A percentile compares a stretch with the other conserved stretches of the same genome.
Evolutionary conservation across 2,329 filamentous ascomycete genomes (phyloP).

Genomic region (Berkeleyomyces basicola): DNA sequence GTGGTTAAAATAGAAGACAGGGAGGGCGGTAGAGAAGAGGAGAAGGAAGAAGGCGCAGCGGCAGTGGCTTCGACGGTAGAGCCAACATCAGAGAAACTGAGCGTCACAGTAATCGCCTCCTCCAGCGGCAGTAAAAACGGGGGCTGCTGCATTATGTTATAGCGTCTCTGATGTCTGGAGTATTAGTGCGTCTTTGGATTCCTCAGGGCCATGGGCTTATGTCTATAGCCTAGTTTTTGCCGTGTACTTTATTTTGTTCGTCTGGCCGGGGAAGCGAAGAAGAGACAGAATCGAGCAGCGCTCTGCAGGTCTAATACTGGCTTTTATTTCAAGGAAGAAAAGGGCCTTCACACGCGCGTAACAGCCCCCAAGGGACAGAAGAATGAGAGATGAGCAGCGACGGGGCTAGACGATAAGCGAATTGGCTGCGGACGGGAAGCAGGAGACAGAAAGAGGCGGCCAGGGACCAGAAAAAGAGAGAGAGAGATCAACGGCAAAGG

Average conservation of each 20-base stretch:
- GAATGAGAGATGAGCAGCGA: not conserved
- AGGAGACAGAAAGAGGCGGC: not conserved
- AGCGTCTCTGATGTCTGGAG: not conserved
- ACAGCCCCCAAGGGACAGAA: not conserved
- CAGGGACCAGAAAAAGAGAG: not conserved
- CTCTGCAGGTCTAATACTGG: no score
- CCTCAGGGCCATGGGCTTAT: not conserved
- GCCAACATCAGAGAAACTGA: slow-evolving; percentile 5
- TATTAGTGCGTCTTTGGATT: not conserved
- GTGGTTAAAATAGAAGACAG: not conserved
- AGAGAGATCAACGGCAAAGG: not conserved
- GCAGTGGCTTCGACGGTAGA: not conserved
- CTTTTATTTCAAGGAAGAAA: no score
- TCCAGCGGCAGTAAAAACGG: not conserved
- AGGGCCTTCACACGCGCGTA: no score
- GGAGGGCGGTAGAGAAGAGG: slow-evolving; percentile 4
- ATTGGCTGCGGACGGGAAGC: not conserved
- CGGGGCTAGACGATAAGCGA: not conserved
- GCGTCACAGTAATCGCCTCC: not conserved
- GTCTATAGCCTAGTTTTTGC: not conserved
- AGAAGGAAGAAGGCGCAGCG: not conserved
- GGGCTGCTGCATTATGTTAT: slow-evolving; percentile 10
- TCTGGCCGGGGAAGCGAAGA: no score
- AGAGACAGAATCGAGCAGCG: no score
- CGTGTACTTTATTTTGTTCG: not conserved